Base-by-base conservation (phyloP, 768 basidiomycete genomes). In the Trametopsis cervina region DNA sequence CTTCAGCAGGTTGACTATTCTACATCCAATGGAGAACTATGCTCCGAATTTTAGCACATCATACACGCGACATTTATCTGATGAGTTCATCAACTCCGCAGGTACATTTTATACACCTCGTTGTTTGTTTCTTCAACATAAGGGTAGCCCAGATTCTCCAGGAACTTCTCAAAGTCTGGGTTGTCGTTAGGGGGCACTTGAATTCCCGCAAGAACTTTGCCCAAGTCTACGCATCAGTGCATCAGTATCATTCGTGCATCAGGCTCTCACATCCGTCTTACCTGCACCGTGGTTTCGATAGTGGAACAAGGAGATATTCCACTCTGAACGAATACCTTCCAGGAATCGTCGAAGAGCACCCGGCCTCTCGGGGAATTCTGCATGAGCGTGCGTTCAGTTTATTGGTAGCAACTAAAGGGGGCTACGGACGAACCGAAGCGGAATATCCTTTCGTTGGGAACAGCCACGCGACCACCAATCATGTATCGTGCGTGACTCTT, bases 271-370 rank as follows among this genome's bases (percentile, higher is more conserved):
- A 15, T 33, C 15, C 24, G 1, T 38, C 84, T 50, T 56, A 90
- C 94, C 94, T 61, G 87, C 91, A 24, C 96, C 96, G 51, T 98
- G 95, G 63, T 98, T 97, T 47, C 96, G 78, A 66, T 99, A 99
- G 64, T 99, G 96, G 71, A 98, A 99, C 54, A 99, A 64, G 1
- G 92, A 87, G 42, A 99, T 90, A 64, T 94, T 97, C 93, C 94
- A 97, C 21, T 82, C 83, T 17, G 77, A 70, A 25, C 85, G 85
- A 39, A 99, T 63, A 2, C 86, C 88, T 23, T 83, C 72, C 51
- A 99, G 72, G 72, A 98, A 99, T 55, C 87, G 89, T 37, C 89
- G 81, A 49, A 99, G 70, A 3, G 95, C 96, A 2, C 83, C 85
- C 0, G 92, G 94, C 45, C 96, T 72, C 64, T 99, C 96, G 1